Base-by-base conservation (phyloP, 2,329 filamentous ascomycete genomes). In the Chaetomium globosum region DNA sequence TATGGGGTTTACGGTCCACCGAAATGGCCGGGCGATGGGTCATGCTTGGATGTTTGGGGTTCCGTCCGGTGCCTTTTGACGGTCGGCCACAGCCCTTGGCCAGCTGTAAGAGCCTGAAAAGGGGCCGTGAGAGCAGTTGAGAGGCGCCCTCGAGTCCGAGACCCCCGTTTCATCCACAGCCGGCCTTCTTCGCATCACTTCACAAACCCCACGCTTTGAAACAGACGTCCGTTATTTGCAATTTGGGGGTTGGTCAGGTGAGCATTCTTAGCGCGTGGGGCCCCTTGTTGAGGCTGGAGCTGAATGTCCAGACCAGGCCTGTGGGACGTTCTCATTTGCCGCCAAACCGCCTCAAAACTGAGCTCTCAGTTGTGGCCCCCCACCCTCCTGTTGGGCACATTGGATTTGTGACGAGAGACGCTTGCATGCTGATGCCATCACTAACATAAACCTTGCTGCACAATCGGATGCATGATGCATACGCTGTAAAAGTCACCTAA, bases 201-300 rank as follows among this genome's bases (percentile, higher is more conserved):
- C 16, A 7, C 5, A 19, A 19, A 66, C 64, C 66, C 62, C 62
- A 66, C 66, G 66, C 59, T 64, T 43, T 56, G 57, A 64, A 63
- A 64, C 59, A 26, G 57, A 57, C 13, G 66, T n/a, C 39, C 59
- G 26, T 63, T n/a, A 60, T 54, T 48, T 26, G 52, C 64, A 66
- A 63, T 63, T 59, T 66, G 30, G 23, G 59, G 49, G 36, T 23
- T 51, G 64, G 56, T 66, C 64, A 66, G 39, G 60, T 66, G 64
- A 59, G 46, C 64, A 51, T 53, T 60, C 56, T 46, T 62, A 62
- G 65, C 49, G 55, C 43, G 57, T 39, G 60, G 21, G 49, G 48
- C 39, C 58, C 58, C 59, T 62, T 65, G 61, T 59, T 59, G 52
- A 46, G 64, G 60, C 60, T 66, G 61, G 49, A 49, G 12, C 60